Evolutionary conservation across 2,329 filamentous ascomycete genomes (phyloP), one percentile per base, ranked within the genome.

Genomic region (Penicillium sp.): DNA sequence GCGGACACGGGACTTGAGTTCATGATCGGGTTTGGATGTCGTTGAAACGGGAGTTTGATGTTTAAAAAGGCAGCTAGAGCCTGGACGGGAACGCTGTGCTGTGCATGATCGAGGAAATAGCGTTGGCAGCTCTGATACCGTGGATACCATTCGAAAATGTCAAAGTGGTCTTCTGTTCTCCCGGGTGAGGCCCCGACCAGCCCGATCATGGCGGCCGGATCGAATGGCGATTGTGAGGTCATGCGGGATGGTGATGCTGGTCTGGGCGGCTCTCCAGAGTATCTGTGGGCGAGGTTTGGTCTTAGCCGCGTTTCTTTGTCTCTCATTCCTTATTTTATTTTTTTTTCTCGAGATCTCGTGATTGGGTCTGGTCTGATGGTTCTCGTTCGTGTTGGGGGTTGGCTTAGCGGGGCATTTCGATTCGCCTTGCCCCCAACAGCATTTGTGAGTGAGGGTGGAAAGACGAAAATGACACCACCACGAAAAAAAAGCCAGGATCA

Each of bases 41-140:
- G 89, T 76, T 98, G 94, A 74, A 89, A 96, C 2, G 95, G 95
- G 0, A 98, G 84, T 64, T 87, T 87, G 73, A 98, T 97, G 77
- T 98, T 98, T 79, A 97, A 82, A 76, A 95, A 93, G 6, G 93
- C 90, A 22, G 93, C 93, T 52, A 97, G 85, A 8, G 93, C 92
- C 78, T 97, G 93, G 14, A 97, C 92, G 10, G 89, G 86, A 19
- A 84, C 85, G 65, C 88, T 90, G 76, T 96, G 89, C 75, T 98
- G 94, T 6, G 93, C 92, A 72, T 94, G 88, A 71, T 97, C 92
- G 71, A 98, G 82, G 73, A 98, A 99, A 80, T 94, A 97, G 59
- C 87, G 87, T 68, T 94, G 88, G 78, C 95, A 99, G 66, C 88
- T 93, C 77, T 95, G 89, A 76, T 96, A 96, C 61, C 90, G 89